phyloP scores from a whole-genome alignment of 139 green algal species.

The Volvox africanus region DNA sequence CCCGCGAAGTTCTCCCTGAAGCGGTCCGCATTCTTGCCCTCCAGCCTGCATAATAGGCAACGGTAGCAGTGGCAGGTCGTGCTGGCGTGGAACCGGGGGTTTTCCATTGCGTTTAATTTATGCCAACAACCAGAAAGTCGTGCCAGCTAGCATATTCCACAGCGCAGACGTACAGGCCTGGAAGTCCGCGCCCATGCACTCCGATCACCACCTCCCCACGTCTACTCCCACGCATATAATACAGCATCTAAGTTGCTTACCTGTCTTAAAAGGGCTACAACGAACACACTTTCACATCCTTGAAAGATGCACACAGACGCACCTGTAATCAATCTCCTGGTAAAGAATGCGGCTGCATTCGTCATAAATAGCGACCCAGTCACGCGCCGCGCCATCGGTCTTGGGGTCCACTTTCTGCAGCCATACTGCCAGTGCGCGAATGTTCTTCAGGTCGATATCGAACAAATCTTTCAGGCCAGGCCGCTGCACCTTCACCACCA shows the following conservation, averaged over 20 bases:
- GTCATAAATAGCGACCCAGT: slow-evolving; percentile 99
- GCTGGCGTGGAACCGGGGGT: too few relatives aligned
- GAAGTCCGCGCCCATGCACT: too few relatives aligned
- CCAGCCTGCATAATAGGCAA: slow-evolving; percentile 61
- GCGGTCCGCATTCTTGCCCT: slow-evolving; percentile 90
- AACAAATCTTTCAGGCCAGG: slow-evolving; percentile 94
- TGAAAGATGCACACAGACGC: neutral
- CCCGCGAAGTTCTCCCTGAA: slow-evolving; percentile 90
- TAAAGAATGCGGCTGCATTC: slow-evolving; percentile 98
- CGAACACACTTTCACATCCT: too few relatives aligned
- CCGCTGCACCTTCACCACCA: slow-evolving; percentile 99
- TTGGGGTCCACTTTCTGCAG: slow-evolving; percentile 92
- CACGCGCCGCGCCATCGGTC: slow-evolving; percentile 95
- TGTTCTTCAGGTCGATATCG: slow-evolving; percentile 93
- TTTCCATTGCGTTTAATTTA: too few relatives aligned
- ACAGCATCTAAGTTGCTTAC: too few relatives aligned
- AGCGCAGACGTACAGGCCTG: too few relatives aligned
- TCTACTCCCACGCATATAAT: too few relatives aligned
- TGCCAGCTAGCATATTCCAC: too few relatives aligned
- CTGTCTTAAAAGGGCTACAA: too few relatives aligned
- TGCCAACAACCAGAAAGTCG: too few relatives aligned
- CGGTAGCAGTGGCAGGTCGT: too few relatives aligned
- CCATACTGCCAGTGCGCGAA: slow-evolving; percentile 79
- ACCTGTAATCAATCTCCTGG: slow-evolving; percentile 93
- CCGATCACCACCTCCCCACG: too few relatives aligned